Base-by-base conservation (phyloP, 2,329 filamentous ascomycete species). In the Colletotrichum sp. region DNA sequence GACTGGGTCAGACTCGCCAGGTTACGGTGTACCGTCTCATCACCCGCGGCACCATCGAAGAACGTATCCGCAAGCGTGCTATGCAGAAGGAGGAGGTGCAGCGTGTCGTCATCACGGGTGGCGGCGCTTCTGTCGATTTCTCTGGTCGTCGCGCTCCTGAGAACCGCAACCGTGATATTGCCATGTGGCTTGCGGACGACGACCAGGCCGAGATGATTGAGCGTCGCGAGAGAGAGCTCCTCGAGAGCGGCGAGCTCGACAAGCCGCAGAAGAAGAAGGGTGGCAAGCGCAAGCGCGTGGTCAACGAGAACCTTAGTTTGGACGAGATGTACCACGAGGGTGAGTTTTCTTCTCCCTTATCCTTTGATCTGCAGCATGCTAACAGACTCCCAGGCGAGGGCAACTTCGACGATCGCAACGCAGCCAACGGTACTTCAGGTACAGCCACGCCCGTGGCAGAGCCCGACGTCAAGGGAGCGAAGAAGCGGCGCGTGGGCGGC, bases 241-340 rank as follows among this genome's bases (percentile, higher is more conserved):
- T 95, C 59, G 94, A 95, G 83, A 93, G 91, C 78, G 94, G 95
- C 77, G 92, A 92, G 81, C 86, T 88, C 21, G 91, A 92, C 55
- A 94, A 93, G 86, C 55, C 76, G 9, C 24, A 34, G 30, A 92
- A 91, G 85, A 92, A 91, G 74, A 90, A 90, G 49, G 86, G 86
- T 24, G 88, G 85, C 78, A 92, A 92, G 83, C 86, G 89, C 75
- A 92, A 92, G 84, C 87, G 88, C 77, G 87, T 86, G 57, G 88
- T 88, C 75, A 85, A 85, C n/a, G 81, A 79, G 7, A 82, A 80
- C 60, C 91, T 91, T 81, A 96, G 94, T 81, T 87, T 99, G 85
- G 97, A 99, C 84, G 96, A 98, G 83, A 96, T 99, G 95, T 99
- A 99, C 87, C 97, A 99, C 84, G 97, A 99, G 90, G 97, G 97